A percentile compares a stretch with the other conserved stretches of the same genome.
phyloP scores from a whole-genome alignment of 495 filamentous ascomycete species.

The Neurospora sp. region DNA sequence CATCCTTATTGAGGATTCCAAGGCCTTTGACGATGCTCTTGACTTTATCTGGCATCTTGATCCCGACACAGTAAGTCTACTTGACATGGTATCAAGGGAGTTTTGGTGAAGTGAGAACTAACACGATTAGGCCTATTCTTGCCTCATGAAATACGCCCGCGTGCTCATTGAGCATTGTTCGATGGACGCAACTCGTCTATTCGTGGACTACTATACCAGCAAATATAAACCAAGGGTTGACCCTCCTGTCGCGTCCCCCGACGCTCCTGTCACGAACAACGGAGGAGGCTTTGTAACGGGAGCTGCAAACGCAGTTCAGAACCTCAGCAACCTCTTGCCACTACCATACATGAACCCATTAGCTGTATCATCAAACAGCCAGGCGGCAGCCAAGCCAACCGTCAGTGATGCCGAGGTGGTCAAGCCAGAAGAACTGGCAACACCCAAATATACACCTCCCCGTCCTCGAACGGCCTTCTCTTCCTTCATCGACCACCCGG shows the following conservation, averaged over 20 bases:
- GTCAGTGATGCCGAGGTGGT: conserved; percentile 21
- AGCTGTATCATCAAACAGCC: conserved; percentile 31
- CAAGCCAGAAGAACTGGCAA: conserved; percentile 19
- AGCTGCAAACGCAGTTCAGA: conserved; percentile 65
- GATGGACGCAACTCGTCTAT: conserved; percentile 66
- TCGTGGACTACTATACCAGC: conserved; percentile 89
- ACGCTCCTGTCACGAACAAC: conserved; percentile 14
- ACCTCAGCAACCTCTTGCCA: conserved; percentile 71
- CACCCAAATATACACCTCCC: conserved; percentile 53
- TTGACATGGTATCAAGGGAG: background rate
- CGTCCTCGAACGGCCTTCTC: conserved; percentile 89
- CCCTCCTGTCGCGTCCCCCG: conserved; percentile 40
- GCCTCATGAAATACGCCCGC: conserved; percentile 90
- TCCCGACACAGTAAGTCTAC: conserved; percentile 57
- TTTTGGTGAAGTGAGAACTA: conserved; percentile 11
- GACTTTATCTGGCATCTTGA: conserved; percentile 85
- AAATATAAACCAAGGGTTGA: conserved; percentile 66
- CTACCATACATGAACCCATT: conserved; percentile 72
- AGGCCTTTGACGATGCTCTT: conserved; percentile 76
- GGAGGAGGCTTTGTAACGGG: conserved; percentile 42
- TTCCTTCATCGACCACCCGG: conserved; percentile 87
- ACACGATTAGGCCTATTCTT: conserved; percentile 61
- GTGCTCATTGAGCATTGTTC: conserved; percentile 81
- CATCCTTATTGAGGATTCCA: conserved; percentile 90
- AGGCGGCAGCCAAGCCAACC: conserved; percentile 28